A percentile compares a stretch with the other conserved stretches of the same genome.
Evolutionary conservation across 768 basidiomycete species (phyloP).

Genomic region (Xanthoconium stramineum): DNA sequence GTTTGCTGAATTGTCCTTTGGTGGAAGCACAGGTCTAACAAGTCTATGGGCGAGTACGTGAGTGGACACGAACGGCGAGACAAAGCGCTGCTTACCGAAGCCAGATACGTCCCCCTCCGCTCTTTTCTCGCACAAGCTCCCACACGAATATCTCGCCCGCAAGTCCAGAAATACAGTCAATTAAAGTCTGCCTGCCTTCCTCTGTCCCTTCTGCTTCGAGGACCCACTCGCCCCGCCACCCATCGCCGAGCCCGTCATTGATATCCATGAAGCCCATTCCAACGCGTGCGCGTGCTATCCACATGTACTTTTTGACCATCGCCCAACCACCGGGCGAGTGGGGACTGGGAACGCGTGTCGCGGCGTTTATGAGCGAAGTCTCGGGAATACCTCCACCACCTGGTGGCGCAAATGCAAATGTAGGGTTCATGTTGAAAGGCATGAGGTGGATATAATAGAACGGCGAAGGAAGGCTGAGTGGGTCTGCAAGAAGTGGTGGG

Average conservation of each 20-base stretch:
- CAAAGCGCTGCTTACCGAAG: constrained; percentile 46
- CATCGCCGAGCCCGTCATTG: constrained; percentile 50
- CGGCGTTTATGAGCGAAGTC: constrained; percentile 41
- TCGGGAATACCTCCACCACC: constrained; percentile 40
- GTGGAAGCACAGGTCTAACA: constrained; percentile 19
- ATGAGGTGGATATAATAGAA: constrained; percentile 74
- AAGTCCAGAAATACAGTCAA: constrained; percentile 47
- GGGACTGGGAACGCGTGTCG: constrained; percentile 49
- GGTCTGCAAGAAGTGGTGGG: constrained; percentile 49
- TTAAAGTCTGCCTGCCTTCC: constrained; percentile 55
- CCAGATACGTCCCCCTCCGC: constrained; percentile 58
- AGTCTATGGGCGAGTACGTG: constrained; percentile 12
- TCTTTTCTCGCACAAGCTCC: constrained; percentile 64
- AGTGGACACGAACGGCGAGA: background rate
- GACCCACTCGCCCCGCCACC: constrained; percentile 76
- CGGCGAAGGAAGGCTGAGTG: constrained; percentile 67
- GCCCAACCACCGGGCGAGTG: constrained; percentile 59
- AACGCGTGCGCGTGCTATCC: constrained; percentile 55
- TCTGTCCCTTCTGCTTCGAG: constrained; percentile 76
- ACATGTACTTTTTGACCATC: constrained; percentile 58
- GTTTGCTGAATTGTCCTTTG: constrained; percentile 22
- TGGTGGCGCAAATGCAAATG: constrained; percentile 27
- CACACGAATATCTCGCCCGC: constrained; percentile 38
- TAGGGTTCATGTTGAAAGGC: constrained; percentile 29
- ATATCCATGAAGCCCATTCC: constrained; percentile 34